These are phyloP conservation scores for Parafenestella ontariensis DNA, from an alignment of 2,329 filamentous ascomycete genomes.

Conservation along the genomic window DNA sequence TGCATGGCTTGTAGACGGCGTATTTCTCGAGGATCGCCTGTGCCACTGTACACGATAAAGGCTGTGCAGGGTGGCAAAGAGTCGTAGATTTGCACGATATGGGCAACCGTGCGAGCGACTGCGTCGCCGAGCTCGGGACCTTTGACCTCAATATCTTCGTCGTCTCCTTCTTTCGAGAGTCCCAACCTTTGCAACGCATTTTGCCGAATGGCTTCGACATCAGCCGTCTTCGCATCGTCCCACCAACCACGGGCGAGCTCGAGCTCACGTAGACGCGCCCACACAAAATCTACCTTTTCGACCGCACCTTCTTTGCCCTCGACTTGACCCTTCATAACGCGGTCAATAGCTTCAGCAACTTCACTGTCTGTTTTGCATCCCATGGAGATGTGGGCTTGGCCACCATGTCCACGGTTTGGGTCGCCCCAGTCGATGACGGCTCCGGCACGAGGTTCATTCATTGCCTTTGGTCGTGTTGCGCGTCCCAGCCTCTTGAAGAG, in stretches of 20 bases:
- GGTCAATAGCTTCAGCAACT: conserved; percentile 63
- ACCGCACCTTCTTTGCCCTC: conserved; percentile 52
- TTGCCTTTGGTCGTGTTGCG: conserved; percentile 58
- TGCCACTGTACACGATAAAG: conserved; percentile 70
- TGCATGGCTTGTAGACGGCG: conserved; percentile 64
- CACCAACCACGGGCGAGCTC: conserved; percentile 68
- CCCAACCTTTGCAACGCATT: conserved; percentile 36
- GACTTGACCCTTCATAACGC: conserved; percentile 58
- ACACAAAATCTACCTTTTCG: conserved; percentile 67
- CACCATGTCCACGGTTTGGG: conserved; percentile 67
- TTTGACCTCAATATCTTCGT: conserved; percentile 31
- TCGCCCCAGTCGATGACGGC: conserved; percentile 92
- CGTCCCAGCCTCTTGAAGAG: conserved; percentile 80
- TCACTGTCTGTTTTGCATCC: conserved; percentile 64
- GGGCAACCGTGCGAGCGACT: conserved; percentile 58
- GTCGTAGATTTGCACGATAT: conserved; percentile 62
- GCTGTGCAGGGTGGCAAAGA: conserved; percentile 65
- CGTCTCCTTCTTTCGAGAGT: conserved; percentile 19
- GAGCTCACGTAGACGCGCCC: conserved; percentile 68
- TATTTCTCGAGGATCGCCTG: conserved; percentile 66
- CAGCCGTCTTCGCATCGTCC: conserved; percentile 57
- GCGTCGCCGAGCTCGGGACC: conserved; percentile 51
- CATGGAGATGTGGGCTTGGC: conserved; percentile 62
- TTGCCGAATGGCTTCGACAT: conserved; percentile 39
- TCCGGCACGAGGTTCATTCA: conserved; percentile 56